These are phyloP conservation scores for Fraxinus floribunda DNA, from an alignment of 305 asterid species.

Conservation along the genomic window DNA sequence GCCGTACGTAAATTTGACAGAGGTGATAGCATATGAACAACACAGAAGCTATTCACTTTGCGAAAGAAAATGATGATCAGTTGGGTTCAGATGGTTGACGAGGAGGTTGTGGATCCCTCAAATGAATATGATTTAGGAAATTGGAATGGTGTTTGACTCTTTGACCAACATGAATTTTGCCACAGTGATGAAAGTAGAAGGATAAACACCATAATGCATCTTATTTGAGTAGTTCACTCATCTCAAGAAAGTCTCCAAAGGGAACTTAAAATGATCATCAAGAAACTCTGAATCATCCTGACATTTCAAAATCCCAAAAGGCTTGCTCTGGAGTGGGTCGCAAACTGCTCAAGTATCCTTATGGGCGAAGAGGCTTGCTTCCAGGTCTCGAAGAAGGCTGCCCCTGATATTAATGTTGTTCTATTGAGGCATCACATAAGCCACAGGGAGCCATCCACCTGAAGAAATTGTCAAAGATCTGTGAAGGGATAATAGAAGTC, in stretches of 20 bases:
- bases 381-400: constrained; percentile 25
- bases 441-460: constrained; percentile 24
- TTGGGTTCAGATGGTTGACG: constrained; percentile 24
- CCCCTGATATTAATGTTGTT: constrained; percentile 5
- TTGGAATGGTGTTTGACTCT: constrained; percentile 35
- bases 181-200: constrained; percentile 34
- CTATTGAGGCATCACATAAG: constrained; percentile 22
- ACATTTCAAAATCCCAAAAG: constrained; percentile 16
- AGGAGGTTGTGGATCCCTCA: constrained; percentile 30
- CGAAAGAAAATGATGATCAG: constrained; percentile 38
- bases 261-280: constrained; percentile 13
- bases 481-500: constrained; percentile 17
- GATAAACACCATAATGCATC: constrained; percentile 18
- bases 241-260: constrained; percentile 28
- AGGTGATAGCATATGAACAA: constrained; percentile 17
- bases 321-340: constrained; percentile 38
- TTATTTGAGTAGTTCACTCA: constrained; percentile 28
- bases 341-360: constrained; percentile 29
- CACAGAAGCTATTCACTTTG: constrained; percentile 14
- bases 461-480: constrained; percentile 17
- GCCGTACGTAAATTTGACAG: background rate
- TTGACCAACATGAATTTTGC: constrained; percentile 55
- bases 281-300: background rate
- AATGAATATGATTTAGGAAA: constrained; percentile 29
- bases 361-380: constrained; percentile 21